Evolutionary conservation across 164 flowering plant species (phyloP).

Genomic region (Dillenia suffruticosa): DNA sequence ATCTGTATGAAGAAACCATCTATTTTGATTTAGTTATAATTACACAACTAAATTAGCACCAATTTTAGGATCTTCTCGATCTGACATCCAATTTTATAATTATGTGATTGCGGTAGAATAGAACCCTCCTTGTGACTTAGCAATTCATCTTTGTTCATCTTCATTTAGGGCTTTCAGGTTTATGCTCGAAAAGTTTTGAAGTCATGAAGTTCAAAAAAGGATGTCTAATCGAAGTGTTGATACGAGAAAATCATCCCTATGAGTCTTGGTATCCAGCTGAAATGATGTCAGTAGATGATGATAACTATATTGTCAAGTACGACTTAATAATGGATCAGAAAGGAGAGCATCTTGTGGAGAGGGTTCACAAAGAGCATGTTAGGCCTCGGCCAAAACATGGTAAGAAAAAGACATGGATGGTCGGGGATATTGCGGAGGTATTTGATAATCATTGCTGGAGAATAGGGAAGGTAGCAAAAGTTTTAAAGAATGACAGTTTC

Average conservation of each 20-base stretch:
- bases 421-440: slow-evolving; percentile 31
- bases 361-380: slow-evolving; percentile 12
- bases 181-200: slow-evolving; percentile 2
- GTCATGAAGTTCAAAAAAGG: slow-evolving; percentile 27
- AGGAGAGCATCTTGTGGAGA: slow-evolving; percentile 20
- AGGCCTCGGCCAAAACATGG: slow-evolving; percentile 27
- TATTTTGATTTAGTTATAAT: no score
- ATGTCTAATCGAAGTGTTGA: slow-evolving; percentile 27
- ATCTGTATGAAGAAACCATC: no score
- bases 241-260: slow-evolving; percentile 13
- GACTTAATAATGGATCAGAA: slow-evolving; percentile 7
- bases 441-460: slow-evolving; percentile 29
- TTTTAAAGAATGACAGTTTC: slow-evolving; percentile 13
- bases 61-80: not conserved
- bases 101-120: not conserved
- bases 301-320: slow-evolving; percentile 18
- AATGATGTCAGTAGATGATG: slow-evolving; percentile 19
- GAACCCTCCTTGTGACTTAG: not conserved
- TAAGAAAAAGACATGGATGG: slow-evolving; percentile 16
- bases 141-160: slow-evolving; percentile 3
- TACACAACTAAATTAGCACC: slow-evolving; percentile 1
- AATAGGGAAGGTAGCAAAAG: slow-evolving; percentile 26
- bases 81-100: no score
- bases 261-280: slow-evolving; percentile 29
- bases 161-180: slow-evolving; percentile 1